Evolutionary conservation across 2,329 filamentous ascomycete genomes (phyloP), one percentile per base, ranked within the genome.

Genomic region (Zymoseptoria ardabiliae): DNA sequence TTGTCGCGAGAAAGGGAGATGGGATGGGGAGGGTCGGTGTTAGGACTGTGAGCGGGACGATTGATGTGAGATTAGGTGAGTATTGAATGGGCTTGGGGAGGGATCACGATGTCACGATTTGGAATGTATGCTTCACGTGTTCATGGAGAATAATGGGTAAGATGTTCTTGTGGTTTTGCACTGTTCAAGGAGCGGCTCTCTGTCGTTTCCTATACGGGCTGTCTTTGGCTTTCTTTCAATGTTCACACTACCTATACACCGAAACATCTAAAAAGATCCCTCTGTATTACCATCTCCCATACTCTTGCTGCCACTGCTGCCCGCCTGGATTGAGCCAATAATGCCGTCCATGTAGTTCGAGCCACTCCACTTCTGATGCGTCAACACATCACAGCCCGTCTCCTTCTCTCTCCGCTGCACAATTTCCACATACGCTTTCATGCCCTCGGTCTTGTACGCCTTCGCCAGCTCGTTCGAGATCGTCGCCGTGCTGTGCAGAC

Each of bases 261-360:
- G 10, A 17, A 13, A 23, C 22, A 45, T 45, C 57, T 65, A 79
- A 21, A 79, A 73, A 17, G 75, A 63, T 13, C 73, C 82, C 75
- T 97, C 93, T 0, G 93, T 97, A 72, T 94, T 96, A 0, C 93
- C 93, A 53, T 93, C 89, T 0, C 93, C 93, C 93, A 97, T 96
- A 73, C 90, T 94, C 83, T 86, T 92, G 73, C 85, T 95, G 57
- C 89, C 87, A 58, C 87, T 91, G 76, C 89, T 96, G 21, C 92
- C 93, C 69, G 90, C 96, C 76, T 96, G 91, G 55, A 97, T 95
- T 4, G 89, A 86, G 0, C 91, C 91, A 30, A 97, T 73, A 53
- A 97, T 93, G 2, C 92, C 91, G 73, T 97, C 92, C 66, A 97
- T 88, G 72, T 96, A 88, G 2, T 77, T 76, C 0, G 86, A 85